Evolutionary conservation across 2,329 filamentous ascomycete species (phyloP), one percentile per base, ranked within the genome.

Genomic region (Hortaea sp.): DNA sequence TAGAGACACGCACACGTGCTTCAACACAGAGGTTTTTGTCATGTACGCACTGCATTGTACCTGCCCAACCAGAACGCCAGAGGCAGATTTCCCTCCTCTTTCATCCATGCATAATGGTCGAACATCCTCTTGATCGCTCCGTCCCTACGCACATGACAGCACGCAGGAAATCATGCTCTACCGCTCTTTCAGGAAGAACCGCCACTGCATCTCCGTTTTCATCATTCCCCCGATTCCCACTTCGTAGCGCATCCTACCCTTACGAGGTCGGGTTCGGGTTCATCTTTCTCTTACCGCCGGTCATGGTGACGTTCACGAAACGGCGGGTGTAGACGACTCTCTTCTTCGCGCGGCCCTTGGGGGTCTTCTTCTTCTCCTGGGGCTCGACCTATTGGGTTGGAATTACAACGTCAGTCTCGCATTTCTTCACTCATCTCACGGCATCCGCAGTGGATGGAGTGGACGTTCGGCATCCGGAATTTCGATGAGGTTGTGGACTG

Each of bases 281-380:
- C 85, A 89, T 89, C 85, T 95, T 95, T 74, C 90, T 81, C 89
- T 97, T 97, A 77, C 90, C 90, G 73, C 88, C 89, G 59, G 89
- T 94, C 75, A 95, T 80, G 67, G 87, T 92, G 69, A 97, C 88
- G 76, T 97, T 95, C 63, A 97, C 89, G 78, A 97, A 97, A 67
- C 90, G 88, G 71, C 90, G 85, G 64, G 88, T 95, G 82, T 95
- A 95, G 72, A 81, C 82, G 71, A 94, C 82, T 68, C 90, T 82
- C 88, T 97, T 97, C 77, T 92, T 88, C 63, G 90, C 90, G 69
- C 90, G 88, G 69, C 90, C 90, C 83, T 95, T 95, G 69, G 90
- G 88, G 63, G 76, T 79, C 85, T 97, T 95, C 76, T 85, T 78
- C 84, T 95, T 95, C 84, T 95, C 89, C 75, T 89, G 84, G 50